phyloP scores from a whole-genome alignment of 1,139 yeast species.

The Lodderomyces metapsilosis region DNA sequence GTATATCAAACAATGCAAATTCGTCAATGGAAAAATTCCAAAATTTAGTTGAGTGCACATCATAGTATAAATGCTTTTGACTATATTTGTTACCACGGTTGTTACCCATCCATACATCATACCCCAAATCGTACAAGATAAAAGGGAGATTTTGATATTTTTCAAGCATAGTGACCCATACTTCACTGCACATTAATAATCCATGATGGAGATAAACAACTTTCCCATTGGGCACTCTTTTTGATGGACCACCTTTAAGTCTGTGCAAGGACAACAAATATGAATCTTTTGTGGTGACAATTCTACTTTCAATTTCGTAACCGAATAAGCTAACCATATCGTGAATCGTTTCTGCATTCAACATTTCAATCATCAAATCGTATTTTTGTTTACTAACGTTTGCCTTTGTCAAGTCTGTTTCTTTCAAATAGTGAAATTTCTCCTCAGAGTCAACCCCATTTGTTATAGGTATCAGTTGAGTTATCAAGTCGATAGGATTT shows the following conservation, averaged over 20 bases:
- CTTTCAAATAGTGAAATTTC: slow-evolving; percentile 11
- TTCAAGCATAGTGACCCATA: slow-evolving; percentile 77
- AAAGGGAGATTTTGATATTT: slow-evolving; percentile 70
- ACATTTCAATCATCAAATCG: slow-evolving; percentile 29
- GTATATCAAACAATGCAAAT: slow-evolving; percentile 48
- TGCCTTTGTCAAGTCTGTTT: slow-evolving; percentile 10
- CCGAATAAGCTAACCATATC: slow-evolving; percentile 41
- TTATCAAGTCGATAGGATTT: slow-evolving; percentile 30
- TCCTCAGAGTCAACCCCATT: slow-evolving; percentile 13
- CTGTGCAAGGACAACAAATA: slow-evolving; percentile 38
- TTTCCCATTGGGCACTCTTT: slow-evolving; percentile 28
- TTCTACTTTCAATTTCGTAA: slow-evolving; percentile 36
- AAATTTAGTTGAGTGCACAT: slow-evolving; percentile 38
- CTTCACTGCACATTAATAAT: slow-evolving; percentile 83
- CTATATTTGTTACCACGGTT: slow-evolving; percentile 89
- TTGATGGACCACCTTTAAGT: slow-evolving; percentile 15
- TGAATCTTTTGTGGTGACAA: slow-evolving; percentile 40
- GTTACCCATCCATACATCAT: slow-evolving; percentile 92
- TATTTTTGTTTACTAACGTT: slow-evolving; percentile 21
- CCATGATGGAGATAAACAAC: slow-evolving; percentile 90
- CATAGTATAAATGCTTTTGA: slow-evolving; percentile 38
- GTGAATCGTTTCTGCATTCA: slow-evolving; percentile 32
- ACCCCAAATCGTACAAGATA: slow-evolving; percentile 72
- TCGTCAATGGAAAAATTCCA: slow-evolving; percentile 51
- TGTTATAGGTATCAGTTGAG: slow-evolving; percentile 8